A percentile compares a stretch with the other conserved stretches of the same genome.
Conservation (phyloP, 208 protist species). For the Crithidia thermophila region DNA sequence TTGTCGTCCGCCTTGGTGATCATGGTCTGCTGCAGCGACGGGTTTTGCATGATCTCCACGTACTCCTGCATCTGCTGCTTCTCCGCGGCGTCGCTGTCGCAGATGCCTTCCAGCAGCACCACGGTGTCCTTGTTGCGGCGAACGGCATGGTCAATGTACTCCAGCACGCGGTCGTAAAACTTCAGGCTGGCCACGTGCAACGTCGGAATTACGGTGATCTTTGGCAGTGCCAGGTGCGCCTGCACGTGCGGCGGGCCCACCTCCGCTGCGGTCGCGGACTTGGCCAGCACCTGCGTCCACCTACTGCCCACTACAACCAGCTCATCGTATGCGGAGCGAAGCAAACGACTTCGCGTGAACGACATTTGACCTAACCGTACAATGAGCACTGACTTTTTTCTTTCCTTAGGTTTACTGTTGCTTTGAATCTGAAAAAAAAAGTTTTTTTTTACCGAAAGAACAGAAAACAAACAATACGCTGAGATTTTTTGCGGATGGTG, state of each 20-base stretch:
- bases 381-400: too few species aligned
- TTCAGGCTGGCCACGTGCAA: constrained; percentile 82
- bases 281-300: constrained; percentile 75
- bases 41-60: constrained; percentile 56
- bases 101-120: constrained; percentile 90
- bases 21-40: constrained; percentile 55
- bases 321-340: constrained; percentile 70
- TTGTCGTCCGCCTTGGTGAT: constrained; percentile 75
- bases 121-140: constrained; percentile 58
- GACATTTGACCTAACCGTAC: constrained; percentile 1
- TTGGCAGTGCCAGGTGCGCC: constrained; percentile 42
- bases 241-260: constrained; percentile 42
- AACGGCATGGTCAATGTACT: constrained; percentile 85
- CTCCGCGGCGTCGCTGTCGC: constrained; percentile 75
- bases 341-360: constrained; percentile 35
- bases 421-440: too few species aligned
- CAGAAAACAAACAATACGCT: too few species aligned
- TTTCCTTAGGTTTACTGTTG: too few species aligned
- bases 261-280: constrained; percentile 27
- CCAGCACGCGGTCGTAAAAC: constrained; percentile 87
- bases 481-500: too few species aligned
- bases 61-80: constrained; percentile 85
- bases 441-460: too few species aligned
- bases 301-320: constrained; percentile 82
- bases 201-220: constrained; percentile 85